These are phyloP conservation scores for Nothomitra cinnamomea DNA, from an alignment of 2,329 filamentous ascomycete species.

Conservation along the genomic window DNA sequence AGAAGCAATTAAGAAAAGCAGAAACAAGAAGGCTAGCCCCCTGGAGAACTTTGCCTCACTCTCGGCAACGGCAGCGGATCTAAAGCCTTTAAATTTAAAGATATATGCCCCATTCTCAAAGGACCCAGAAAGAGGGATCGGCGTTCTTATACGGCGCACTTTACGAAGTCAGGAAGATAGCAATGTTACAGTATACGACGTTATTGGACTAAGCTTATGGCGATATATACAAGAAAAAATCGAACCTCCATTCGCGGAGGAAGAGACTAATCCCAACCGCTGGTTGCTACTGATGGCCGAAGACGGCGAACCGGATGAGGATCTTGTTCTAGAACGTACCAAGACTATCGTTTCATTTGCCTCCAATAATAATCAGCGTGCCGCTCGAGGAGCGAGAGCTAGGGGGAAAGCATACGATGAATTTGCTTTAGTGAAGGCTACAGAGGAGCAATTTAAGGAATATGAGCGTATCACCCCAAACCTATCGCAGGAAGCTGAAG, in stretches of 20 bases:
- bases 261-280: slow-evolving; percentile 61
- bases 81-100: slow-evolving; percentile 57
- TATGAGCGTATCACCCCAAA: slow-evolving; percentile 49
- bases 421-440: slow-evolving; percentile 62
- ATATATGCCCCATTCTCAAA: slow-evolving; percentile 61
- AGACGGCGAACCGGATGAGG: slow-evolving; percentile 69
- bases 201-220: slow-evolving; percentile 68
- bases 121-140: slow-evolving; percentile 45
- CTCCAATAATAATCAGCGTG: slow-evolving; percentile 52
- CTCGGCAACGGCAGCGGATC: slow-evolving; percentile 55
- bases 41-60: slow-evolving; percentile 62
- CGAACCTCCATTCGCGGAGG: slow-evolving; percentile 44
- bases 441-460: slow-evolving; percentile 46
- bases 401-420: slow-evolving; percentile 68
- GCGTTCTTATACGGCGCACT: slow-evolving; percentile 53
- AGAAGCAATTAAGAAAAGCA: slow-evolving; percentile 54
- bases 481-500: slow-evolving; percentile 20
- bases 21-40: slow-evolving; percentile 50
- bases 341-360: slow-evolving; percentile 64
- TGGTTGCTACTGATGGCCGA: slow-evolving; percentile 75
- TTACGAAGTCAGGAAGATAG: slow-evolving; percentile 39
- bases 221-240: slow-evolving; percentile 62
- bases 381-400: slow-evolving; percentile 38
- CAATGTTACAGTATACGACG: slow-evolving; percentile 52
- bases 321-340: slow-evolving; percentile 62